Percentiles rank a stretch among this genome's conserved stretches.
Conservation (phyloP, 371 early-diverging fungal species). For the Circinella minor region DNA sequence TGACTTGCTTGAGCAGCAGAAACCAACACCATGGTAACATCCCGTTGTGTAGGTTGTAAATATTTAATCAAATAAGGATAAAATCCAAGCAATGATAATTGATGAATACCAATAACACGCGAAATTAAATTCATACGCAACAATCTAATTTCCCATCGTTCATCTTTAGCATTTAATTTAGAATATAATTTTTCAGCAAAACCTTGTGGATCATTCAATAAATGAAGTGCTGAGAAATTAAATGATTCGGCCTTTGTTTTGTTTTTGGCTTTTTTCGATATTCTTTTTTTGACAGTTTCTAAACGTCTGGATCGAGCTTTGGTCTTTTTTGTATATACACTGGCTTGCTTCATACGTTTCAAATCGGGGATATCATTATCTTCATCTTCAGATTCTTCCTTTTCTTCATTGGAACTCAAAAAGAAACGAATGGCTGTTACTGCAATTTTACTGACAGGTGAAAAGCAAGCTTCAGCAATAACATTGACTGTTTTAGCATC, state of each 20-base stretch:
- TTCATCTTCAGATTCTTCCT: constrained; percentile 69
- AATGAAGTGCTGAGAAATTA: constrained; percentile 92
- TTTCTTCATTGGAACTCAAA: constrained; percentile 79
- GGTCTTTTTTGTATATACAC: constrained; percentile 83
- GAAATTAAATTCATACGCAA: constrained; percentile 92
- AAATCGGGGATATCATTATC: constrained; percentile 68
- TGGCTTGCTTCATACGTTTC: constrained; percentile 74
- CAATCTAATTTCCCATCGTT: constrained; percentile 88
- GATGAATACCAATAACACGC: constrained; percentile 93
- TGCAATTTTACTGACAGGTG: constrained; percentile 85
- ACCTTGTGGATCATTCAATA: constrained; percentile 94
- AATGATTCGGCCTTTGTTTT: constrained; percentile 75
- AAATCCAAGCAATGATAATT: constrained; percentile 84
- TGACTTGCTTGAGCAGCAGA: constrained; percentile 91
- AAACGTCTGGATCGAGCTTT: constrained; percentile 74
- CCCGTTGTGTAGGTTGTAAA: constrained; percentile 91
- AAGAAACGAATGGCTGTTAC: constrained; percentile 96
- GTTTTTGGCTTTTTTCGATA: constrained; percentile 61
- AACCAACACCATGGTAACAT: constrained; percentile 93
- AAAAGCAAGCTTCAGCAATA: constrained; percentile 95
- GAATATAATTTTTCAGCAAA: constrained; percentile 93
- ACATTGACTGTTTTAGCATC: constrained; percentile 98
- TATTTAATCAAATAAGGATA: constrained; percentile 90
- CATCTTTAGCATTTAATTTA: constrained; percentile 66
- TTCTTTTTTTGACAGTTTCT: constrained; percentile 75